phyloP scores from a whole-genome alignment of 306 rosid genomes.

The Vicia sativa region DNA sequence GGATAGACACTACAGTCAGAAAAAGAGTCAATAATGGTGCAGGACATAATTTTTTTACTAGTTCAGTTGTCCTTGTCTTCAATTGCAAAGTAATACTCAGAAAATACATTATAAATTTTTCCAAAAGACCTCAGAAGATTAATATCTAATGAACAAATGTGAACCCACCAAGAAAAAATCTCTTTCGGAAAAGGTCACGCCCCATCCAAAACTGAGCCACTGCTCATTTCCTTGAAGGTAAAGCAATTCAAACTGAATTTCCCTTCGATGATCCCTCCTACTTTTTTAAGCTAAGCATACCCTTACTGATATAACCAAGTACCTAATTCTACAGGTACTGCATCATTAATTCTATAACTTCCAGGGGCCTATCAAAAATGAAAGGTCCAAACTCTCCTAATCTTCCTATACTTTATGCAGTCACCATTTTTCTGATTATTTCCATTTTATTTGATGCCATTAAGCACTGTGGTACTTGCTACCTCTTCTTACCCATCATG shows the following conservation, averaged over 20 bases:
- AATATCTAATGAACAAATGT: too few relatives aligned
- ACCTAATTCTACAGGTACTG: not conserved
- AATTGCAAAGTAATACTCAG: slow-evolving; percentile 3
- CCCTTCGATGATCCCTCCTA: not conserved
- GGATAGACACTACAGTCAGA: slow-evolving; percentile 9
- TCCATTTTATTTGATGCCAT: slow-evolving; percentile 6
- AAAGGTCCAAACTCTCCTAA: slow-evolving; percentile 18
- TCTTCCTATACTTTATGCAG: not conserved
- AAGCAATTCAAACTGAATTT: slow-evolving; percentile 2
- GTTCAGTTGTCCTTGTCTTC: slow-evolving; percentile 19
- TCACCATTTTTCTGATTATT: slow-evolving; percentile 5
- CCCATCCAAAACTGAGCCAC: not conserved
- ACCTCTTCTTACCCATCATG: not conserved
- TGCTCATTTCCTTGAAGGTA: not conserved
- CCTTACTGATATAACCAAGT: not conserved
- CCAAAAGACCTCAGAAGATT: too few relatives aligned
- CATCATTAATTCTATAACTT: not conserved
- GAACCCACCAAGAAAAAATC: too few relatives aligned
- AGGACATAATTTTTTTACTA: not conserved
- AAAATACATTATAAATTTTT: not conserved
- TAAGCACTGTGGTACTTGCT: not conserved
- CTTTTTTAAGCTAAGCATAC: not conserved
- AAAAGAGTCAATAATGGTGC: slow-evolving; percentile 16
- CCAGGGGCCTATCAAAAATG: not conserved
- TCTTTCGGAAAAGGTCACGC: not conserved